These are phyloP conservation scores for Psilocybe cubensis DNA, from an alignment of 768 basidiomycete species.

Conservation along the genomic window DNA sequence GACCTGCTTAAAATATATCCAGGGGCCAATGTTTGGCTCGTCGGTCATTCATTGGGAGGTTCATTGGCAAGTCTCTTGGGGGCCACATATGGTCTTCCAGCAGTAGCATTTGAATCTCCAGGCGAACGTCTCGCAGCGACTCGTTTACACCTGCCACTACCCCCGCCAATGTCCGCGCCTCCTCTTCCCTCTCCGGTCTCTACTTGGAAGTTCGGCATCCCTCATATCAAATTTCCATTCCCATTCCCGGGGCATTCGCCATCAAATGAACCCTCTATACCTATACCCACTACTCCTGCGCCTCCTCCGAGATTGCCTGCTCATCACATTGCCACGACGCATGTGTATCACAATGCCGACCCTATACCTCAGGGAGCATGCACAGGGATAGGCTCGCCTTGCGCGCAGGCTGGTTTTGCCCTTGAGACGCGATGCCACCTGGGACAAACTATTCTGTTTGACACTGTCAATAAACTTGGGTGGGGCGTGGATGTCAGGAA, in stretches of 20 bases:
- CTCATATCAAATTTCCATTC: slow-evolving; percentile 14
- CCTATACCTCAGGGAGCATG: slow-evolving; percentile 89
- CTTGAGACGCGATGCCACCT: slow-evolving; percentile 88
- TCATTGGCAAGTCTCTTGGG: slow-evolving; percentile 87
- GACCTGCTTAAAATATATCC: slow-evolving; percentile 88
- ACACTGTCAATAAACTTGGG: slow-evolving; percentile 79
- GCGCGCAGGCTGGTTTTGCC: slow-evolving; percentile 86
- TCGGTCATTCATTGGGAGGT: slow-evolving; percentile 92
- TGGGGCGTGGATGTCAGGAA: slow-evolving; percentile 85
- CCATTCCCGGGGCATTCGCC: slow-evolving; percentile 54
- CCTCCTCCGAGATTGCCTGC: slow-evolving; percentile 18
- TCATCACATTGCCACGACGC: slow-evolving; percentile 52
- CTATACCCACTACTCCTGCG: slow-evolving; percentile 3
- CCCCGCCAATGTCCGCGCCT: slow-evolving; percentile 36
- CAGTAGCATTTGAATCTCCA: slow-evolving; percentile 89
- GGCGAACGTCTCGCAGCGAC: slow-evolving; percentile 72
- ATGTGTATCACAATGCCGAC: slow-evolving; percentile 91
- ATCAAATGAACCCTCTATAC: slow-evolving; percentile 13
- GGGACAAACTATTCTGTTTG: slow-evolving; percentile 86
- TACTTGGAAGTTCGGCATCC: neutral
- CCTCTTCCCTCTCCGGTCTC: neutral
- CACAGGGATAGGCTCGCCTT: slow-evolving; percentile 74
- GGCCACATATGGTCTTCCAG: slow-evolving; percentile 88
- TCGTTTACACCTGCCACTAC: slow-evolving; percentile 87
- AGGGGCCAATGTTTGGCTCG: slow-evolving; percentile 83